phyloP scores from a whole-genome alignment of 2,329 filamentous ascomycete species.

The Penicillium digitatum region DNA sequence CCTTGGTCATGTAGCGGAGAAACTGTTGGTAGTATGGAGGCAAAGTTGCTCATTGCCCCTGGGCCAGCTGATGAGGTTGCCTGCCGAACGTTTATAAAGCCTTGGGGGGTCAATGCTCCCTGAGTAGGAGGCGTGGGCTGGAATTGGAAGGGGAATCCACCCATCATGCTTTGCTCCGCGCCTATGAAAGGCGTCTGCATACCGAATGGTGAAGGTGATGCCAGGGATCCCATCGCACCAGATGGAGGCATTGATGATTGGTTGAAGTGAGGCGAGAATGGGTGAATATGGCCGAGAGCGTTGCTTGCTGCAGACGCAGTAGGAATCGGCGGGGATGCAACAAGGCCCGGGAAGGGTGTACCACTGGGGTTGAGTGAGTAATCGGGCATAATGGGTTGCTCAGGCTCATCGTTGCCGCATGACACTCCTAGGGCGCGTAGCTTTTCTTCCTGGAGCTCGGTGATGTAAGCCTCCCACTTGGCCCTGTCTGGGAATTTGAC shows the following conservation, averaged over 20 bases:
- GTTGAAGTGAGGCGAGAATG: constrained; percentile 59
- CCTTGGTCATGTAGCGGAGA: constrained; percentile 58
- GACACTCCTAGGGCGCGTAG: constrained; percentile 85
- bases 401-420: constrained; percentile 69
- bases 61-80: constrained; percentile 58
- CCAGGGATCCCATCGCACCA: constrained; percentile 60
- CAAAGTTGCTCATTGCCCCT: constrained; percentile 41
- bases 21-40: constrained; percentile 57
- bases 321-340: constrained; percentile 79
- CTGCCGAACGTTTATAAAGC: constrained; percentile 43
- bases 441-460: constrained; percentile 83
- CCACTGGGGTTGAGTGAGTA: constrained; percentile 59
- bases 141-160: constrained; percentile 65
- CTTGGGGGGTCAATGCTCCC: constrained; percentile 39
- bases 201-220: constrained; percentile 67
- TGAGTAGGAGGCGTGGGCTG: constrained; percentile 57
- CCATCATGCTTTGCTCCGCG: constrained; percentile 55
- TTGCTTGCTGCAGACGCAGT: constrained; percentile 74
- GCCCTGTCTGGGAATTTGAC: constrained; percentile 46
- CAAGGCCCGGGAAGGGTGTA: constrained; percentile 69
- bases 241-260: constrained; percentile 57
- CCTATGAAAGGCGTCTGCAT: constrained; percentile 57
- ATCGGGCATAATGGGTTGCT: constrained; percentile 63
- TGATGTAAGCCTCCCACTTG: constrained; percentile 74
- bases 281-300: constrained; percentile 57